These are phyloP conservation scores for Nothophytophthora sp. DNA, from an alignment of 352 stramenopile species.

Conservation along the genomic window DNA sequence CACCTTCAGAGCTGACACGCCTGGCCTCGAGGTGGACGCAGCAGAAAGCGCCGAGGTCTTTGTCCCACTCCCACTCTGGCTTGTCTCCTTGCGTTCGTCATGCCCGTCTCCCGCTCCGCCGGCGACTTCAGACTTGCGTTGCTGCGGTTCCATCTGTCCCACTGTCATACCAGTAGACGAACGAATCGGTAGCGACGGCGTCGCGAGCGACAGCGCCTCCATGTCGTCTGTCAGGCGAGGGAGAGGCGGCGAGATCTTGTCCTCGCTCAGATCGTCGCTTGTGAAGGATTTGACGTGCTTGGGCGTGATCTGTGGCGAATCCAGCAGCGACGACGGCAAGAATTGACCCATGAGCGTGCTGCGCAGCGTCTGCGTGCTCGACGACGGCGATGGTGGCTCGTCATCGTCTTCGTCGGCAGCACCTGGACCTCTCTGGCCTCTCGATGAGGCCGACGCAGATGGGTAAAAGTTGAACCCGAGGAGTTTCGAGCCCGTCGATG, in stretches of 20 bases:
- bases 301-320: constrained; percentile 82
- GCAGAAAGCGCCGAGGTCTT: constrained; percentile 10
- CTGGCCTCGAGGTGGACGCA: background rate
- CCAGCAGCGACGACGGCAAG: constrained; percentile 71
- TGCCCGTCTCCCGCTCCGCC: constrained; percentile 25
- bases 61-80: constrained; percentile 28
- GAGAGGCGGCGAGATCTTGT: constrained; percentile 29
- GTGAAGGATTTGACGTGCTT: constrained; percentile 38
- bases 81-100: constrained; percentile 29
- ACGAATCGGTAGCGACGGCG: constrained; percentile 6
- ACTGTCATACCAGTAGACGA: constrained; percentile 25
- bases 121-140: constrained; percentile 8
- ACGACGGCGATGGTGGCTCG: constrained; percentile 48
- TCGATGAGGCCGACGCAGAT: constrained; percentile 4
- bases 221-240: constrained; percentile 20
- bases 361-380: constrained; percentile 58
- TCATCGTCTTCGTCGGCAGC: constrained; percentile 63
- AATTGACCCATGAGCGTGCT: constrained; percentile 82
- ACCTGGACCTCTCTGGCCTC: constrained; percentile 24
- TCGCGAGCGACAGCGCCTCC: constrained; percentile 35
- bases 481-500: constrained; percentile 28
- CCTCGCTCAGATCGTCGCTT: constrained; percentile 18
- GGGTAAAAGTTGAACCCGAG: constrained; percentile 74
- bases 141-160: constrained; percentile 27
- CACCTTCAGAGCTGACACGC: constrained; percentile 55